These are phyloP conservation scores for Ceratocystis variospora DNA, from an alignment of 2,329 filamentous ascomycete genomes.

Conservation along the genomic window DNA sequence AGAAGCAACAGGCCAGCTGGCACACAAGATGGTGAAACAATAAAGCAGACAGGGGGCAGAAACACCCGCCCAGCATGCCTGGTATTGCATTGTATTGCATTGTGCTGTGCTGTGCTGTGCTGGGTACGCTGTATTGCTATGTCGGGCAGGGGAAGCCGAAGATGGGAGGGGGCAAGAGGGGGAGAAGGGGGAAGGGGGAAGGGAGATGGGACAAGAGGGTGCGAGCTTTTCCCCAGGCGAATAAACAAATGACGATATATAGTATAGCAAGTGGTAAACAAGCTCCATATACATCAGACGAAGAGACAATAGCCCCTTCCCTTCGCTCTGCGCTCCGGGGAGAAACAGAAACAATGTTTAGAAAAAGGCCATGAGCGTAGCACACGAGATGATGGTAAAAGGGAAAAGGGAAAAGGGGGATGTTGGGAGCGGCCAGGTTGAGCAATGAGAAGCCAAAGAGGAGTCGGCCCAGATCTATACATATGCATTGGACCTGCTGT, in stretches of 20 bases:
- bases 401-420: no score
- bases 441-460: not conserved
- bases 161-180: not conserved
- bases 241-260: conserved; percentile 7
- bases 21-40: conserved; percentile 5
- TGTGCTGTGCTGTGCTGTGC: not conserved
- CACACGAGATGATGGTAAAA: no score
- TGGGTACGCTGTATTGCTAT: not conserved
- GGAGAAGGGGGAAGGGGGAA: not conserved
- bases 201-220: not conserved
- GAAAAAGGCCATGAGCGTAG: not conserved
- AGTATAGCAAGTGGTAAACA: not conserved
- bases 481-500: no score
- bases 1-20: not conserved
- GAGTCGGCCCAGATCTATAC: not conserved
- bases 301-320: not conserved
- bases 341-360: conserved; percentile 9
- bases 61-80: not conserved
- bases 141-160: not conserved
- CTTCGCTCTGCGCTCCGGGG: not conserved
- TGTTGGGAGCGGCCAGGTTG: not conserved
- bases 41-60: conserved; percentile 1
- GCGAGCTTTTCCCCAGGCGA: not conserved
- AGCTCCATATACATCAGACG: conserved; percentile 5
- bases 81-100: not conserved